Base-by-base conservation (phyloP, 306 rosid genomes). In the Macrotyloma uniflorum region DNA sequence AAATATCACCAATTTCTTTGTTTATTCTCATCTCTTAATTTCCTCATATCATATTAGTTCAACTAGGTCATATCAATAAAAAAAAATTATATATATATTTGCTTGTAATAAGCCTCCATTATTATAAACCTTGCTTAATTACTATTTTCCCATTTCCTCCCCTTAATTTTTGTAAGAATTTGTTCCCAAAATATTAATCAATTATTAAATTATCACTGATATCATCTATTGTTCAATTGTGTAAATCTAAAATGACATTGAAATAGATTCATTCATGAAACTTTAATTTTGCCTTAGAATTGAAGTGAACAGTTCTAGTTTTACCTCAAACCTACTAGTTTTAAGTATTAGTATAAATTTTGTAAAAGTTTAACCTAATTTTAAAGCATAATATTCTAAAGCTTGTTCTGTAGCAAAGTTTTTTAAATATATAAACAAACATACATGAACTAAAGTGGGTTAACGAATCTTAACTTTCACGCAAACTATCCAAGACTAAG, bases 1-100 rank as follows among this genome's bases (percentile, higher is more conserved):
- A 38, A 38, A 38, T 38, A 38, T 38, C 36, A 38, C 51, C 53
- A 47, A 57, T 72, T 47, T 26, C 28, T 72, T 78, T 58, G 30
- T 72, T 80, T 11, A 74, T 57, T 74, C 35, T 70, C n/a, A 10
- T 53, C 36, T 53, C 66, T 38, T 76, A 2, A 0, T 55, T 66
- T 49, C 8, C 35, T 8, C 16, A n/a, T 58, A 43, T 80, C 40
- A 7, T 65, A n/a, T n/a, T n/a, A 73, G 63, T 20, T n/a, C 18
- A 24, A 13, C 12, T 66, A 43, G 36, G 26, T 42, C 47, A 22
- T 42, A 62, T 55, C 69, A 74, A 80, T 57, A 67, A 22, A n/a
- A 43, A 26, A 43, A 38, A 1, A 38, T 36, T n/a, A n/a, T n/a
- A n/a, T n/a, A n/a, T n/a, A n/a, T n/a, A n/a, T n/a, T n/a, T n/a